Conservation (phyloP, 148 eudicot species). For the Fagopyrum homotropicum region DNA sequence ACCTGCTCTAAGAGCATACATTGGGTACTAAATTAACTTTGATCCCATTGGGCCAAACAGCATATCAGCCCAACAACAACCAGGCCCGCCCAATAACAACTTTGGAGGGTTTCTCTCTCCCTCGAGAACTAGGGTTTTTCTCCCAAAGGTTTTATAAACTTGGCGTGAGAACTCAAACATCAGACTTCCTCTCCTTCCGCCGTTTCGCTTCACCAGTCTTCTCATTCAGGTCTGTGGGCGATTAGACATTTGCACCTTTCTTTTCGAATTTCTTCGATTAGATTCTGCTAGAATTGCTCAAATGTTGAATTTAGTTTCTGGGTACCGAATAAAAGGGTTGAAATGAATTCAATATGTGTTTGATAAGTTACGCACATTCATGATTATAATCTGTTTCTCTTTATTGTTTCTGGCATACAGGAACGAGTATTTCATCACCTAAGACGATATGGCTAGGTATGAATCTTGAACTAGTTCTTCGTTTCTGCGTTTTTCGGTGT, state of each 20-base stretch:
- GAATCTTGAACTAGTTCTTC: not conserved
- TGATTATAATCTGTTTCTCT: not conserved
- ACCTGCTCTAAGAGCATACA: not conserved
- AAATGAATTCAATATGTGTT: not conserved
- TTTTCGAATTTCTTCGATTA: not conserved
- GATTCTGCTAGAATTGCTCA: not conserved
- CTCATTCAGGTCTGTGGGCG: not conserved
- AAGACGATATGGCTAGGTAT: conserved; percentile 2
- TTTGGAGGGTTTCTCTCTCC: not conserved
- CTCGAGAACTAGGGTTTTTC: not conserved
- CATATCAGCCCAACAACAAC: not conserved
- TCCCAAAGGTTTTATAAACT: not conserved
- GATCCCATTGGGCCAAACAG: not conserved
- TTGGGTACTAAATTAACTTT: no score
- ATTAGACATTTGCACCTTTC: no score
- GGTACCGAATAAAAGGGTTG: not conserved
- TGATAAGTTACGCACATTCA: no score
- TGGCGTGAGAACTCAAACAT: not conserved
- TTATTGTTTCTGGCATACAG: not conserved
- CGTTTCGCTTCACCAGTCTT: not conserved
- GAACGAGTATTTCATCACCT: not conserved
- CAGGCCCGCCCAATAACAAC: not conserved
- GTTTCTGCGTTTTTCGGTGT: not conserved
- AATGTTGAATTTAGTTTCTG: not conserved
- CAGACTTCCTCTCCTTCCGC: not conserved